Evolutionary conservation across 1,139 yeast genomes (phyloP).

Genomic region (Hemisphaericaspora lyxosophila): DNA sequence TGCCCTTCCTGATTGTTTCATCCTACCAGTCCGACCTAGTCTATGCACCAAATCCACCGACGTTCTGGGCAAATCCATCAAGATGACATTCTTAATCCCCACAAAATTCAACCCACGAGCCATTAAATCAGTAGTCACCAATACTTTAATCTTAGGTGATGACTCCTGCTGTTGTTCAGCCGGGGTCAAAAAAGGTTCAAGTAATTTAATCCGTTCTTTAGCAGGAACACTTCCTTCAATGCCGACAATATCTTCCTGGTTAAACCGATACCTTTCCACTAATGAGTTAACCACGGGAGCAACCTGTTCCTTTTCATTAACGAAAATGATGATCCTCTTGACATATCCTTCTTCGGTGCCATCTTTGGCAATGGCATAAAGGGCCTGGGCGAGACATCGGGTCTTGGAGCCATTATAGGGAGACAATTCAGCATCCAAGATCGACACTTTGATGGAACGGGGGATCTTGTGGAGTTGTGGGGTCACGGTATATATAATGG

Average conservation of each 20-base stretch:
- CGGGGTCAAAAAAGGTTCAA: constrained; percentile 63
- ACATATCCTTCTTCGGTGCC: constrained; percentile 76
- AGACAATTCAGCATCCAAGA: constrained; percentile 69
- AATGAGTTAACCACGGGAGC: constrained; percentile 56
- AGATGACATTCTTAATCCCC: constrained; percentile 75
- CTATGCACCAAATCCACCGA: constrained; percentile 88
- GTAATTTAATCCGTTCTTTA: constrained; percentile 54
- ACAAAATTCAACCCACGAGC: constrained; percentile 90
- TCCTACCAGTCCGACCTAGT: constrained; percentile 92
- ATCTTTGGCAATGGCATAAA: constrained; percentile 82
- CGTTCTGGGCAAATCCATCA: constrained; percentile 82
- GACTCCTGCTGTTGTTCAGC: constrained; percentile 42
- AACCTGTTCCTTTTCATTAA: constrained; percentile 71
- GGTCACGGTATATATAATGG: constrained; percentile 63
- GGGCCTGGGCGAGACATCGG: constrained; percentile 82
- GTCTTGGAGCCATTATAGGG: constrained; percentile 84
- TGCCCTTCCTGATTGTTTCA: constrained; percentile 87
- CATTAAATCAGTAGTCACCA: constrained; percentile 86
- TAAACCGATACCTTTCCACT: constrained; percentile 53
- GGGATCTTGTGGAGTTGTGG: constrained; percentile 85
- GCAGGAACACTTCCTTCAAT: constrained; percentile 65
- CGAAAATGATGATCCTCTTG: constrained; percentile 84
- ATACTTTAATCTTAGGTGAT: constrained; percentile 48
- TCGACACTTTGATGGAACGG: constrained; percentile 63
- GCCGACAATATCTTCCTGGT: constrained; percentile 47